Percentiles rank a stretch among this genome's conserved stretches.
Conservation (phyloP, 1,284 basidiomycete genomes). For the Cutaneotrichosporon sp. region DNA sequence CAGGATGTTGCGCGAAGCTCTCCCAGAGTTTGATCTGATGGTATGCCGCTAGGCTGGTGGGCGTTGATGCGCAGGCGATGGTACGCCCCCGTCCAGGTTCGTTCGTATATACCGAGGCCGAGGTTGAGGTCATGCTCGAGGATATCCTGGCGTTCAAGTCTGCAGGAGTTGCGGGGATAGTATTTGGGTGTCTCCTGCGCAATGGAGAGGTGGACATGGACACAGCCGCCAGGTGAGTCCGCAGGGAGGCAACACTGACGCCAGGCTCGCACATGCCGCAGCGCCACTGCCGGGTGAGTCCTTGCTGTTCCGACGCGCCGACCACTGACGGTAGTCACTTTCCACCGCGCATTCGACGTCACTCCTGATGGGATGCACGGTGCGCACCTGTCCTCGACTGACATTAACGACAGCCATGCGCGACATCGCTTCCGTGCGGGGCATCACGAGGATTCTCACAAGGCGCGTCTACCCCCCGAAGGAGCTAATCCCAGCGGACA, state of each 20-base stretch:
- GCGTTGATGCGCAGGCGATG: constrained; percentile 57
- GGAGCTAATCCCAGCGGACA: constrained; percentile 15
- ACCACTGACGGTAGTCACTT: constrained; percentile 57
- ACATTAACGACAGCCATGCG: too few species aligned
- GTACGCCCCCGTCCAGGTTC: constrained; percentile 70
- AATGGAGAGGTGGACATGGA: constrained; percentile 60
- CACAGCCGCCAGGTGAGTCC: constrained; percentile 46
- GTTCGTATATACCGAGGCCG: constrained; percentile 63
- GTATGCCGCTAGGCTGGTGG: constrained; percentile 43
- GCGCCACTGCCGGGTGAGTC: constrained; percentile 60
- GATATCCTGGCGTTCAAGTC: constrained; percentile 55
- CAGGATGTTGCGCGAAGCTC: constrained; percentile 53
- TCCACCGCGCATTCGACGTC: constrained; percentile 79
- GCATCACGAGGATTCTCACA: constrained; percentile 67
- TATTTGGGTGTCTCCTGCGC: constrained; percentile 60
- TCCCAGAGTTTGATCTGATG: constrained; percentile 61
- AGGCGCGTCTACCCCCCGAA: constrained; percentile 49
- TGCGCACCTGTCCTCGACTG: too few species aligned
- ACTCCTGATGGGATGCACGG: constrained; percentile 56
- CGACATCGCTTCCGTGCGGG: constrained; percentile 56
- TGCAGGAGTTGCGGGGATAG: constrained; percentile 60
- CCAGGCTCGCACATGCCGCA: constrained; percentile 55
- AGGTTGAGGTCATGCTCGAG: constrained; percentile 65
- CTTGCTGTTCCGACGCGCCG: too few species aligned
- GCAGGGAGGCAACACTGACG: background rate